These are phyloP conservation scores for Penicillium sp. DNA, from an alignment of 2,329 filamentous ascomycete species.

Conservation along the genomic window DNA sequence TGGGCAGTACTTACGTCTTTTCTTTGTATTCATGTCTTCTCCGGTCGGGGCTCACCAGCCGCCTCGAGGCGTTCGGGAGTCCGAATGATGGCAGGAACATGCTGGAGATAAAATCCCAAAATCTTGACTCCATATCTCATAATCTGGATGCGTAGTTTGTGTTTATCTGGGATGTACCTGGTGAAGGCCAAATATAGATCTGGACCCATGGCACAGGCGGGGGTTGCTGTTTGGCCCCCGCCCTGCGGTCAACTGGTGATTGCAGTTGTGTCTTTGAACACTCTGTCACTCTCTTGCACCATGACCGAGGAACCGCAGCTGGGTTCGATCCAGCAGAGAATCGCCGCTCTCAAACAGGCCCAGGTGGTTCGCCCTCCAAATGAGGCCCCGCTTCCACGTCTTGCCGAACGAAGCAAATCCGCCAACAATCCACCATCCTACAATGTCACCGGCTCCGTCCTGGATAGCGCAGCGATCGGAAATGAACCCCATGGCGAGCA, in stretches of 20 bases:
- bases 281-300: neutral
- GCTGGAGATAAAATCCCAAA: conserved; percentile 12
- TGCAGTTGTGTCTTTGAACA: conserved; percentile 13
- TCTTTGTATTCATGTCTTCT: conserved; percentile 15
- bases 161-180: neutral
- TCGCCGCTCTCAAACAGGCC: conserved; percentile 42
- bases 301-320: conserved; percentile 42
- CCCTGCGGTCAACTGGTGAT: conserved; percentile 18
- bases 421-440: conserved; percentile 34
- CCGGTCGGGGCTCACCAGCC: conserved; percentile 13
- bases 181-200: no score
- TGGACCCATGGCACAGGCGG: no score
- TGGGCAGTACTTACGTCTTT: conserved; percentile 15
- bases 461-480: conserved; percentile 21
- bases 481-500: conserved; percentile 25
- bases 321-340: conserved; percentile 43
- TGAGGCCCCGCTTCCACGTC: conserved; percentile 26
- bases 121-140: neutral
- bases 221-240: conserved; percentile 6
- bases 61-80: conserved; percentile 21
- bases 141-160: neutral
- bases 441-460: conserved; percentile 28
- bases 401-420: conserved; percentile 27
- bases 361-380: conserved; percentile 36
- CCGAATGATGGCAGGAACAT: conserved; percentile 10